These are phyloP conservation scores for Taphrina deformans DNA, from an alignment of 1,139 yeast species.

Conservation along the genomic window DNA sequence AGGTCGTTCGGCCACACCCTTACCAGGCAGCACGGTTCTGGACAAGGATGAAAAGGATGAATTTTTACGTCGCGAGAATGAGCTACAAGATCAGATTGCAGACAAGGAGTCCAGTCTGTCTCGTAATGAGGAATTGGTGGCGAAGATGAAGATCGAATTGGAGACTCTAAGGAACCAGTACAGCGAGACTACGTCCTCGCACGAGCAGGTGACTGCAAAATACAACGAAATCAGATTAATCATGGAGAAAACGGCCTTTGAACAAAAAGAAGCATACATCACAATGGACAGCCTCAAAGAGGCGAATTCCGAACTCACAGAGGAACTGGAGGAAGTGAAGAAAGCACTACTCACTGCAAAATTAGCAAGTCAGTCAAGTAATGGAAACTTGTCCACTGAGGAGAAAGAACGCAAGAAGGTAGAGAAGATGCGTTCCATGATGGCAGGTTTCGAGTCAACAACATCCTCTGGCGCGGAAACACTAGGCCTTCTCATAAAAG, in stretches of 20 bases:
- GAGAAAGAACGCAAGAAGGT: constrained; percentile 41
- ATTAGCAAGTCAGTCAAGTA: constrained; percentile 25
- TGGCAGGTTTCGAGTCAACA: constrained; percentile 22
- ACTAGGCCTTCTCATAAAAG: constrained; percentile 19
- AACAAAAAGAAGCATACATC: constrained; percentile 44
- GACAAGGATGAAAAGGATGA: constrained; percentile 42
- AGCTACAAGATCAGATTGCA: constrained; percentile 45
- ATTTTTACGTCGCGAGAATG: constrained; percentile 45
- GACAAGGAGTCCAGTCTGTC: constrained; percentile 44
- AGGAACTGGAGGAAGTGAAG: constrained; percentile 41
- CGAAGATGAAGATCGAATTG: constrained; percentile 35
- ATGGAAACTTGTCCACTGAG: constrained; percentile 4
- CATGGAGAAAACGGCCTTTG: constrained; percentile 43
- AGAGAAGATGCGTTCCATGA: constrained; percentile 38
- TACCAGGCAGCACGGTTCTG: constrained; percentile 4
- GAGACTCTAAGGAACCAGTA: constrained; percentile 39
- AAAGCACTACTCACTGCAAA: constrained; percentile 38
- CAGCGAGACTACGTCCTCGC: constrained; percentile 41
- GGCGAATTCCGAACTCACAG: constrained; percentile 42
- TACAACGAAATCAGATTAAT: constrained; percentile 39
- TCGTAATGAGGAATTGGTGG: constrained; percentile 39
- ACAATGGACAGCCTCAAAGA: constrained; percentile 42
- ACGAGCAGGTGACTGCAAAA: constrained; percentile 34
- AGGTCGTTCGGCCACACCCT: constrained; percentile 35
- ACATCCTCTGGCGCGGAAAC: neutral